Conservation (phyloP, 495 filamentous ascomycete genomes). For the Penicillium cosmopolitanum region DNA sequence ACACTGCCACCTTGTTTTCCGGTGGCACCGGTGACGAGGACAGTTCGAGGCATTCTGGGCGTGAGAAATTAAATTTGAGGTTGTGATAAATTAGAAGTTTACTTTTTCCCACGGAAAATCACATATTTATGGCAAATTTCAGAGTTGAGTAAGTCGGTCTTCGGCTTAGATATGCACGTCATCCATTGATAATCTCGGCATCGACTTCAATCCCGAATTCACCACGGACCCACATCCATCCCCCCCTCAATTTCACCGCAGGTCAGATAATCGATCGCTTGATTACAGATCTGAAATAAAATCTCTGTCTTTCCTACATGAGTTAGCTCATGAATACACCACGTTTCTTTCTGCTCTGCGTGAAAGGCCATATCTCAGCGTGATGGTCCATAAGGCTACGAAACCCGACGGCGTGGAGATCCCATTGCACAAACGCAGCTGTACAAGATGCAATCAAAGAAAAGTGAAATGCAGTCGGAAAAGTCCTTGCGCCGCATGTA, state of each 20-base stretch:
- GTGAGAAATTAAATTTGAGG: not conserved
- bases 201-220: conserved; percentile 2
- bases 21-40: conserved; percentile 69
- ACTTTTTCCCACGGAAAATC: not conserved
- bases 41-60: not conserved
- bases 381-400: not conserved
- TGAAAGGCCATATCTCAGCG: not conserved
- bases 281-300: not conserved
- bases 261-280: not conserved
- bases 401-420: not conserved
- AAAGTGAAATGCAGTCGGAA: conserved; percentile 29
- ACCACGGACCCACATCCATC: not conserved
- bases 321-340: too few species aligned
- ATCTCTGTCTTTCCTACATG: not conserved
- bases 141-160: not conserved
- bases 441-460: conserved; percentile 10
- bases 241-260: not conserved
- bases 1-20: conserved; percentile 71
- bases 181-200: conserved; percentile 8
- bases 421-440: conserved; percentile 7
- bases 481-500: conserved; percentile 72
- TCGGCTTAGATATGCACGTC: conserved; percentile 17
- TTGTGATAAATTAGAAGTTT: not conserved
- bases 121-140: not conserved
- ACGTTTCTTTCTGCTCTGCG: not conserved